Base-by-base conservation (phyloP, 139 green algal genomes). In the Astrephomene gubernaculifera region DNA sequence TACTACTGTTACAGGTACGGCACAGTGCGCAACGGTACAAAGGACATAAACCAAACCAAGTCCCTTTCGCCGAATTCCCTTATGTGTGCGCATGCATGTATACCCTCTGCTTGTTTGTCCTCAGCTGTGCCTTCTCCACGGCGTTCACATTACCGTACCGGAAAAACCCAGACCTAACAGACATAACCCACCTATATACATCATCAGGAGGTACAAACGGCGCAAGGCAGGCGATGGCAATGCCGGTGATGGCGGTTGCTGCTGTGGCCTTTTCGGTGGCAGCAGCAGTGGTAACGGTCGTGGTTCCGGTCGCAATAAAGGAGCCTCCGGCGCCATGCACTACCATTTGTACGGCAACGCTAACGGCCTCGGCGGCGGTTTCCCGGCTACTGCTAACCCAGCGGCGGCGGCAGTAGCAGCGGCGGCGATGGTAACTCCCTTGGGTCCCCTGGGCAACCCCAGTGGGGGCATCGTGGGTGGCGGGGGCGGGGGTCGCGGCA, bases 1-100 rank as follows among this genome's bases (percentile, higher is more conserved):
- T 57, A n/a, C 57, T 33, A 38, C 9, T 82, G 75, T 39, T 82
- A 71, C 53, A 82, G 75, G 53, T 79, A 49, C 65, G 9, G 57
- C 57, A 24, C 57, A 9, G 57, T 65, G 14, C 6, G 19, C 31
- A n/a, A 65, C 57, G 57, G 22, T 72, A 17, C 49, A 57, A 12
- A 12, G 49, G 12, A 57, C 49, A 12, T 12, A 57, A 25, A 12
- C 12, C 17, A 57, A 57, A 25, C 12, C 49, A 65, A 19, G 21
- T 65, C 14, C 17, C 21, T 8, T 24, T 9, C 17, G 57, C 57
- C 14, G 57, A 8, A 65, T 33, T 19, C 57, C 12, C 5, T 24
- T 31, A n/a, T 24, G 57, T 19, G 57, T 8, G n/a, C 57, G n/a
- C 57, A 65, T 24, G 57, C 21, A 5, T 24, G 21, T 24, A 24